Conservation (phyloP, 345 rosid species). For the Sisymbrium irio region DNA sequence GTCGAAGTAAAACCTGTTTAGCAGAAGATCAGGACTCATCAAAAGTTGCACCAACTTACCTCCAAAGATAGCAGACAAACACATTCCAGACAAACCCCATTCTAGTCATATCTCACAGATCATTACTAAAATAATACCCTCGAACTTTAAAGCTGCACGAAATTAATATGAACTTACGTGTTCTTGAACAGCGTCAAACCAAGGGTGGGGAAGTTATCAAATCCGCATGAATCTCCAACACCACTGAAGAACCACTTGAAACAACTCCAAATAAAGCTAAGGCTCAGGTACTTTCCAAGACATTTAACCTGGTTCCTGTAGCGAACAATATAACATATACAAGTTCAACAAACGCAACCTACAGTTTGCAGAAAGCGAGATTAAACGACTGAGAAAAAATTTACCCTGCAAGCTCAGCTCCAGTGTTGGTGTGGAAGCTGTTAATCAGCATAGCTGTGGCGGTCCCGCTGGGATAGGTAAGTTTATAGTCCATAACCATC, state of each 20-base stretch:
- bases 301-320: constrained; percentile 81
- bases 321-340: constrained; percentile 9
- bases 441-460: constrained; percentile 96
- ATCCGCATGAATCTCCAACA: constrained; percentile 85
- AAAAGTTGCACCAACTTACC: not conserved
- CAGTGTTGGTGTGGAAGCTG: constrained; percentile 81
- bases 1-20: constrained; percentile 81
- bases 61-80: not conserved
- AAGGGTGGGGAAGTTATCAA: constrained; percentile 89
- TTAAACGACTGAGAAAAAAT: constrained; percentile 2
- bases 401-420: constrained; percentile 95
- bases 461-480: constrained; percentile 95
- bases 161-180: constrained; percentile 52
- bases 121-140: not conserved
- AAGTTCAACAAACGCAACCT: not conserved
- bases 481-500: constrained; percentile 87
- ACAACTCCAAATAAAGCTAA: constrained; percentile 91
- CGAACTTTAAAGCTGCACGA: not conserved
- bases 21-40: not conserved
- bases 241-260: constrained; percentile 99
- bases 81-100: not conserved
- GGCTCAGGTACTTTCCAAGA: constrained; percentile 86
- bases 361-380: not conserved
- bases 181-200: constrained; percentile 77
- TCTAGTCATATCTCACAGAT: not conserved